These are phyloP conservation scores for Dictyostelium citrinum DNA, from an alignment of 78 protist species.

Conservation along the genomic window DNA sequence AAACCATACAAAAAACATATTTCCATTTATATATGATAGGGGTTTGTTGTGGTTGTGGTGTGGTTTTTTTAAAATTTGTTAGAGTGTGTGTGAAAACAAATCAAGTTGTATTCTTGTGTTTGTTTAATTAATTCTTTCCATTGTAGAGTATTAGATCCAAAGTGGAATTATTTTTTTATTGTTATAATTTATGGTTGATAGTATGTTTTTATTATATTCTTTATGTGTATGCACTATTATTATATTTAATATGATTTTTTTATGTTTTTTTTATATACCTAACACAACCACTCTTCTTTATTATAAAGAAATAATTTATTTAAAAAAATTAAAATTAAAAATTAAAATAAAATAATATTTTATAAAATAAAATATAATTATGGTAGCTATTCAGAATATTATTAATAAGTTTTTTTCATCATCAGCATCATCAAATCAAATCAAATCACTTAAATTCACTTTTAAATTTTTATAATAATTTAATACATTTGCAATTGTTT, in stretches of 20 bases:
- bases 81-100: background rate
- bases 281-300: background rate
- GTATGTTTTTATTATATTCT: background rate
- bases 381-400: background rate
- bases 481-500: background rate
- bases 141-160: background rate
- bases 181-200: background rate
- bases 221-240: background rate
- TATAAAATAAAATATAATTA: background rate
- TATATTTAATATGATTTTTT: background rate
- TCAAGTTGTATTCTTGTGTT: background rate
- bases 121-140: background rate
- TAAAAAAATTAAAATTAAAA: background rate
- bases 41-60: background rate
- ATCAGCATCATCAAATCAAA: constrained; percentile 9
- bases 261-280: background rate
- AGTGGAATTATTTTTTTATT: background rate
- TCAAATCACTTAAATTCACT: constrained; percentile 5
- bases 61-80: background rate
- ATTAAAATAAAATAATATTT: too few relatives aligned
- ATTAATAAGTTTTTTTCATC: background rate
- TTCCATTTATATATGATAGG: background rate
- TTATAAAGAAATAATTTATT: background rate
- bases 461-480: background rate
- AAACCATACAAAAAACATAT: background rate